phyloP scores from a whole-genome alignment of 148 eudicot genomes.

The Camellia japonica region DNA sequence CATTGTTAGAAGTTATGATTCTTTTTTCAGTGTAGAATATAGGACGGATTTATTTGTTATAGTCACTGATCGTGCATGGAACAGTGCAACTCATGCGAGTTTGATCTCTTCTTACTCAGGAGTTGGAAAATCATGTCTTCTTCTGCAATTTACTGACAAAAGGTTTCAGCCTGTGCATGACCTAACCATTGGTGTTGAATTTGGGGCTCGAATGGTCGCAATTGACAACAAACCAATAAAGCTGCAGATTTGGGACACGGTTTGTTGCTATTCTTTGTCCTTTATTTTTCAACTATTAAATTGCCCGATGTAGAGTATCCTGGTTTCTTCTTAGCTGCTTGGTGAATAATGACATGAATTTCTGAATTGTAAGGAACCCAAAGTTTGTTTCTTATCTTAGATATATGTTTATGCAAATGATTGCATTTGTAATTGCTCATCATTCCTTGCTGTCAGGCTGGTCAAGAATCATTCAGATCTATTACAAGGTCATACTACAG shows the following conservation, averaged over 20 bases:
- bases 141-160: conserved; percentile 69
- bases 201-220: conserved; percentile 67
- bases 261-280: conserved; percentile 13
- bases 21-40: neutral
- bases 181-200: conserved; percentile 71
- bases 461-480: conserved; percentile 65
- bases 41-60: neutral
- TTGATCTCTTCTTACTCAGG: conserved; percentile 31
- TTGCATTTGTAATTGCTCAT: neutral
- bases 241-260: conserved; percentile 52
- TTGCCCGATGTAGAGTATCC: neutral
- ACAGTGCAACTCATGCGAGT: conserved; percentile 1
- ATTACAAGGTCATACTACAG: conserved; percentile 62
- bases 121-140: conserved; percentile 74
- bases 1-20: neutral
- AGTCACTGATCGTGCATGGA: neutral
- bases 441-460: conserved; percentile 37
- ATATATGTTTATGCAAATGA: too few relatives aligned
- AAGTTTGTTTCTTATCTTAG: neutral
- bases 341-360: neutral
- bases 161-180: conserved; percentile 72
- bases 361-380: neutral
- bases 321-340: conserved; percentile 3
- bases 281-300: neutral
- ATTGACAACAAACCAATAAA: conserved; percentile 69